Evolutionary conservation across 2,329 filamentous ascomycete species (phyloP).

Genomic region (Stemphylium lycopersici): DNA sequence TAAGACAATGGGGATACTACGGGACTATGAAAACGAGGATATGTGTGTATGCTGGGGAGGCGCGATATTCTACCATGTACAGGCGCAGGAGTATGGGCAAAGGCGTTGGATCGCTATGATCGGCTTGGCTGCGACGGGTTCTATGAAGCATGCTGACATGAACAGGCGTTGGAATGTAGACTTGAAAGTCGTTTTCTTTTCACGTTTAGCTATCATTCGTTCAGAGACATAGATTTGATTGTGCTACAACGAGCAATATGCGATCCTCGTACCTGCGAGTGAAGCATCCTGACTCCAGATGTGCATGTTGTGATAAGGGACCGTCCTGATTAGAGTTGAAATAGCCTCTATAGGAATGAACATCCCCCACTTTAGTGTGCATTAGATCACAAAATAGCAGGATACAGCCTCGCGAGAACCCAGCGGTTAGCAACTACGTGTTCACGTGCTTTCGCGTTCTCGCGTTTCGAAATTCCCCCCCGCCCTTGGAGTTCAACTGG

Average conservation of each 20-base stretch:
- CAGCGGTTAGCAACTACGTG: neutral
- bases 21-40: neutral
- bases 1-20: neutral
- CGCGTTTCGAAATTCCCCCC: constrained; percentile 21
- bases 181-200: neutral
- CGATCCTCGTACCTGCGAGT: neutral
- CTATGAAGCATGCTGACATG: neutral
- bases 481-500: constrained; percentile 1
- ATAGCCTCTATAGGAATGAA: no score
- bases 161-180: neutral
- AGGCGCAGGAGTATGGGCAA: neutral
- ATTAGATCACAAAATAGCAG: no score
- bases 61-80: constrained; percentile 4
- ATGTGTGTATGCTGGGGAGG: neutral
- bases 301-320: neutral
- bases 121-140: neutral
- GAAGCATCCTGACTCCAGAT: neutral
- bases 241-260: neutral
- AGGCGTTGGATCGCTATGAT: neutral
- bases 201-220: neutral
- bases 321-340: neutral
- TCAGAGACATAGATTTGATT: neutral
- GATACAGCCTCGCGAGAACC: no score
- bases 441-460: constrained; percentile 28
- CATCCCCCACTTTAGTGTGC: no score